Conservation (phyloP, 2,329 filamentous ascomycete species). For the Apiospora malaysiana region DNA sequence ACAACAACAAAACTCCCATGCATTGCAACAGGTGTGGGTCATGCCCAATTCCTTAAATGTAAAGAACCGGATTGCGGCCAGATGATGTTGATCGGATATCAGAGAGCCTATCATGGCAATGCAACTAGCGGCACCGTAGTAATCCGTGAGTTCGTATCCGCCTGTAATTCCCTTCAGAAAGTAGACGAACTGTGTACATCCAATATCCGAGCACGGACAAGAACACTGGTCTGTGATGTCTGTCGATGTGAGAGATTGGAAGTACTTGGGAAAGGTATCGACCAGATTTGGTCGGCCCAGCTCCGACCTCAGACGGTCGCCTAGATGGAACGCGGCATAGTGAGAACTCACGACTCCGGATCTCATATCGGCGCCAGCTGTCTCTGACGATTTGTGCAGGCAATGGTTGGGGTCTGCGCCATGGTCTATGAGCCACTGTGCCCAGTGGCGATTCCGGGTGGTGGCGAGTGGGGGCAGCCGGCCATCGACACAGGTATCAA, state of each 20-base stretch:
- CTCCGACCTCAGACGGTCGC: too few relatives aligned
- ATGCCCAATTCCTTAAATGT: background rate
- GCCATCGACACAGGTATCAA: background rate
- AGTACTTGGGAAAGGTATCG: background rate
- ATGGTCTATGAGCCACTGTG: background rate
- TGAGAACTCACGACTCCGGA: background rate
- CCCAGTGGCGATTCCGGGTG: background rate
- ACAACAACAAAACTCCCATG: background rate
- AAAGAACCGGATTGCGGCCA: background rate
- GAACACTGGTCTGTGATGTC: background rate
- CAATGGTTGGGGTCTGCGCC: background rate
- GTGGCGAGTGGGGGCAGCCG: too few relatives aligned
- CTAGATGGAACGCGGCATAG: background rate
- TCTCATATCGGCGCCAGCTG: background rate
- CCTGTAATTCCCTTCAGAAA: too few relatives aligned
- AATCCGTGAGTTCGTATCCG: too few relatives aligned
- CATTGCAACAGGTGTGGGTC: background rate
- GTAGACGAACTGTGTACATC: background rate
- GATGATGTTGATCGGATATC: background rate
- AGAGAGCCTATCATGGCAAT: background rate
- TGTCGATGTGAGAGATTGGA: background rate
- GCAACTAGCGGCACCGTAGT: background rate
- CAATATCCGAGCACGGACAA: background rate
- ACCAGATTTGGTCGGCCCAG: background rate
- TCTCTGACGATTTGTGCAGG: background rate